These are phyloP conservation scores for Isatis tinctoria DNA, from an alignment of 345 rosid genomes.

Conservation along the genomic window DNA sequence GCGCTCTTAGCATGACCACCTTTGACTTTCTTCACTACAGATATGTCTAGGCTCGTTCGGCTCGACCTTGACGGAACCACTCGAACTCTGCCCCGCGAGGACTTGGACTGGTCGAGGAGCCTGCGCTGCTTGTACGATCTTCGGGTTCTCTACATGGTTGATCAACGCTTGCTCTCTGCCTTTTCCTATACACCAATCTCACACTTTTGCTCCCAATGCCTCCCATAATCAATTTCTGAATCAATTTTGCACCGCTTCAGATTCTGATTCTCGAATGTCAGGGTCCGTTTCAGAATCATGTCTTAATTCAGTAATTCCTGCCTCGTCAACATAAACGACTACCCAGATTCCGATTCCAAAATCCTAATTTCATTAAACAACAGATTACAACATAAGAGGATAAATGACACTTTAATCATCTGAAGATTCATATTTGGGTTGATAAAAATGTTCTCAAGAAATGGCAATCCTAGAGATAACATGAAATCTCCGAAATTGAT, in stretches of 20 bases:
- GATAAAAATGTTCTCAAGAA: too few species aligned
- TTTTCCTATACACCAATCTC: conserved; percentile 50
- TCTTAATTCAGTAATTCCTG: neutral
- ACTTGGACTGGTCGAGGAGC: conserved; percentile 42
- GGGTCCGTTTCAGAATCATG: conserved; percentile 64
- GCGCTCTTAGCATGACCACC: neutral
- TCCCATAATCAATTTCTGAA: conserved; percentile 38
- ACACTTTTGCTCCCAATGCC: conserved; percentile 34
- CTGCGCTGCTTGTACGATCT: conserved; percentile 40
- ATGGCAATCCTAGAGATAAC: too few species aligned
- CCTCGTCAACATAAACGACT: conserved; percentile 11
- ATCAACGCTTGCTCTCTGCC: conserved; percentile 41
- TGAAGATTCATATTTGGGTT: too few species aligned
- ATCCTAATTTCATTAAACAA: conserved; percentile 40
- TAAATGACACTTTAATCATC: too few species aligned
- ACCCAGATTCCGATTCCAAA: conserved; percentile 21
- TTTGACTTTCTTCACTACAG: conserved; percentile 16
- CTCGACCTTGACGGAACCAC: conserved; percentile 46
- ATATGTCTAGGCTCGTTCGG: conserved; percentile 36
- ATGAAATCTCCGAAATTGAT: too few species aligned
- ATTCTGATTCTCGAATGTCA: conserved; percentile 51
- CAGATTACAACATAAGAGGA: too few species aligned
- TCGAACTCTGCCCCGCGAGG: conserved; percentile 50
- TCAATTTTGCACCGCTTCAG: conserved; percentile 53
- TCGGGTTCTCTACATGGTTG: conserved; percentile 38